Base-by-base conservation (phyloP, 2,329 filamentous ascomycete species). In the Chalaropsis ovoidea region DNA sequence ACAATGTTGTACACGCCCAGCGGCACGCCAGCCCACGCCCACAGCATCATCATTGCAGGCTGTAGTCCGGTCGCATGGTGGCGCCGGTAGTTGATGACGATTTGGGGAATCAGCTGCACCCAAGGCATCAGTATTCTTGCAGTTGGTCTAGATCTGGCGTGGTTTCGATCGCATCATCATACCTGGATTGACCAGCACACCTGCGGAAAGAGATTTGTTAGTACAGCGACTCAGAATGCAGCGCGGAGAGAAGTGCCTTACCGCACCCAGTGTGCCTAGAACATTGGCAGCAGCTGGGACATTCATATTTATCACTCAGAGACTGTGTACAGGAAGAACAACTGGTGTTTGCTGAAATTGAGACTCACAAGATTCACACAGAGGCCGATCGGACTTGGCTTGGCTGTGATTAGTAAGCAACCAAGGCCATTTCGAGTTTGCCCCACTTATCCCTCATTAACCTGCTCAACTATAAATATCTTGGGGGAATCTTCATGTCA, bases 21-120 rank as follows among this genome's bases (percentile, higher is more conserved):
- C 0, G 86, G 86, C 0, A 88, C 82, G 0, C 86, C 86, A 1
- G 86, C 86, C 75, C 79, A 82, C 0, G 84, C 83, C 80, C 86
- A 89, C 1, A 88, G 77, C 72, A 89, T 80, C 85, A 89, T 88
- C 86, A 89, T 88, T 0, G 83, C 82, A 0, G 82, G 80, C 62
- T 88, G 85, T 0, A 89, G 77, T 0, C 86, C 86, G 0, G 77
- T 81, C 0, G 85, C 85, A 75, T 87, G 79, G 72, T 88, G 85
- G 0, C 86, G 78, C 3, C 81, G 79, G 70, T 86, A 84, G 70
- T 89, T 89, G 70, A 87, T 81, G 42, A 85, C 72, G 61, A 89
- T 87, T 71, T 89, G 86, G 0, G 86, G 86, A 31, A 89, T 80
- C 31, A 89, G 77, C 80, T 88, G 69, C 7, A 19, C 19, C 17